phyloP scores from a whole-genome alignment of 1,139 yeast species.

The Geotrichum bryndzae region DNA sequence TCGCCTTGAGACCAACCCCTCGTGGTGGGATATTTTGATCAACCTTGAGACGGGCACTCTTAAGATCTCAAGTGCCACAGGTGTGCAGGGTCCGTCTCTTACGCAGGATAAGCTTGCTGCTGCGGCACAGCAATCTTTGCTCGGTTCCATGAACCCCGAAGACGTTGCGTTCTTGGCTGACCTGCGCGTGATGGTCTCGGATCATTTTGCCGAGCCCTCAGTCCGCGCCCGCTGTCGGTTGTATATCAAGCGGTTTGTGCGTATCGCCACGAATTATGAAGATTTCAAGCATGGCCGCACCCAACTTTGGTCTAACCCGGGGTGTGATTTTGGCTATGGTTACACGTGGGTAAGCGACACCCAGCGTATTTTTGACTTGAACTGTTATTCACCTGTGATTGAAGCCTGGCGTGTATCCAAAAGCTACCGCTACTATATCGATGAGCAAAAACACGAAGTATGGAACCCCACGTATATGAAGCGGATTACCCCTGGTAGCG shows the following conservation, averaged over 20 bases:
- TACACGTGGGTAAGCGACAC: constrained; percentile 32
- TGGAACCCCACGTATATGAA: background rate
- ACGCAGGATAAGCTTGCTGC: constrained; percentile 4
- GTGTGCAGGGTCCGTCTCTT: constrained; percentile 18
- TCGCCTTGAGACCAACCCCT: constrained; percentile 52
- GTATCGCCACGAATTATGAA: constrained; percentile 33
- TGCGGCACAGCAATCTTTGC: constrained; percentile 14
- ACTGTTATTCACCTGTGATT: constrained; percentile 29
- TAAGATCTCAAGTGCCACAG: constrained; percentile 35
- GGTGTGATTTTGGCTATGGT: constrained; percentile 33
- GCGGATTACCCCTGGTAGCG: constrained; percentile 23
- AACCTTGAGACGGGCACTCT: constrained; percentile 48
- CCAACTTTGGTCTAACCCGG: constrained; percentile 27
- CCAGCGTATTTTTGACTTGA: constrained; percentile 27
- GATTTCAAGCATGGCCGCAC: constrained; percentile 29
- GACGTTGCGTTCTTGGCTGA: constrained; percentile 33
- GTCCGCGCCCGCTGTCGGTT: constrained; percentile 33
- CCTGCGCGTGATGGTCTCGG: constrained; percentile 30
- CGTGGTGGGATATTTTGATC: constrained; percentile 56
- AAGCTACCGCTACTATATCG: constrained; percentile 28
- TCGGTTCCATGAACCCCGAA: constrained; percentile 23
- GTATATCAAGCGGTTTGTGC: constrained; percentile 31
- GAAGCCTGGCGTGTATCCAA: constrained; percentile 35
- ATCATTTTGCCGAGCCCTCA: constrained; percentile 33
- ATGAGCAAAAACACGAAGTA: constrained; percentile 21